Base-by-base conservation (phyloP, 345 rosid species). In the Populus davidiana region DNA sequence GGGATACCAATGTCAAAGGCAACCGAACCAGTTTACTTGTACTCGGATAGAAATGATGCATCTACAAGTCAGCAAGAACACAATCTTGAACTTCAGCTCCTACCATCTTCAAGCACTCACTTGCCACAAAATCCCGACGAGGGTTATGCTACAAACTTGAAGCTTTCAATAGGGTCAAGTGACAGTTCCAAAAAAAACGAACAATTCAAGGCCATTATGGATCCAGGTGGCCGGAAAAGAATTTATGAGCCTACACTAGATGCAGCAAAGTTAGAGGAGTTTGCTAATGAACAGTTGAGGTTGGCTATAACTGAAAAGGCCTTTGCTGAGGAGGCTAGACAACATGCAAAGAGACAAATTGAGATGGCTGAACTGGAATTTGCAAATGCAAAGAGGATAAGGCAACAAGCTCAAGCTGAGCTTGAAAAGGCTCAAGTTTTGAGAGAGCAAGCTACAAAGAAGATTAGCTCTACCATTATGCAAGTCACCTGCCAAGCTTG, bases 341-440 rank as follows among this genome's bases (percentile, higher is more conserved):
- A 80, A 61, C 88, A 90, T 79, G 92, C 95, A 0, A 91, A 90
- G 84, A 83, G 89, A 75, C 95, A 90, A 80, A 82, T 90, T 16
- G 92, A 91, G 86, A 88, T 92, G 76, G 95, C 97, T 0, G 97
- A 92, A 84, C 81, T 85, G 2, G 95, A 92, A 75, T 91, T 92
- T 33, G 81, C 81, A 2, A 89, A 89, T 75, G 97, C 97, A 1
- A 88, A 87, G 79, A 86, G 86, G 88, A 90, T 91, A 67, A 89
- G 95, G 77, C 95, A 91, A 71, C 90, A 81, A 82, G 93, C 97
- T 39, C 87, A 87, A 66, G 82, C 85, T 49, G 97, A 92, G 70
- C 84, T 92, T 1, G 95, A 89, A 70, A 91, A 87, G 82, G 95
- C 97, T 73, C 90, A 89, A 35, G 71, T 73, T 68, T 81, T 91